Evolutionary conservation across 1,139 yeast species (phyloP), one percentile per base, ranked within the genome.

Genomic region (Tardiomyces depauwii): DNA sequence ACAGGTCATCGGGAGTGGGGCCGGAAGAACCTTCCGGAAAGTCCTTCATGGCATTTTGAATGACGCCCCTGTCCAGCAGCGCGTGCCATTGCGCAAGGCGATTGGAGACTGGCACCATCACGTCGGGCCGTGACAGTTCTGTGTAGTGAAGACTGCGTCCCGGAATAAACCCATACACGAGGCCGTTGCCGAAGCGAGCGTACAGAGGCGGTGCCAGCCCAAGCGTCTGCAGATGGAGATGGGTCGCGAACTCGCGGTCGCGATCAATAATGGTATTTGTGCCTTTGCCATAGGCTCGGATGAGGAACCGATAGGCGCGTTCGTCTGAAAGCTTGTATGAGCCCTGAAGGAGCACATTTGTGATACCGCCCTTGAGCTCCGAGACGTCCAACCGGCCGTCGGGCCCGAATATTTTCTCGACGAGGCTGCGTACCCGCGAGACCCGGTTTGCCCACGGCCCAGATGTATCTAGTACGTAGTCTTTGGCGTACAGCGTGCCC

Each of bases 211-310:
- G 88, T 0, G 93, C 93, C 52, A 84, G 70, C 9, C 71, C 67
- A 40, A 79, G 68, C 1, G 82, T 71, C 55, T 80, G 73, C 45
- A 84, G 68, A 43, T 78, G 76, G 47, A 79, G 62, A 59, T 83
- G 91, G 53, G 83, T 80, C 30, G 82, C 80, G 59, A 79, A 81
- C 60, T 84, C 94, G 32, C 89, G 68, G 55, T 81, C 82, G 53
- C 94, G 69, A 60, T 83, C 88, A 41, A 84, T 84, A 47, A 84
- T 82, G 39, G 80, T 66, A 49, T 74, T 75, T 0, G 94, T 84
- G 16, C 89, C 89, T 48, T 77, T 76, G 10, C 94, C 94, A 55
- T 83, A 84, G 0, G 84, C 81, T 48, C 94, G 68, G 51, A 82
- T 79, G 40, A 84, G 69, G 2, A 81, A 80, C 36, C 46, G 53